Evolutionary conservation across 2,329 filamentous ascomycete genomes (phyloP).

Genomic region (Talaromyces pinophilus): DNA sequence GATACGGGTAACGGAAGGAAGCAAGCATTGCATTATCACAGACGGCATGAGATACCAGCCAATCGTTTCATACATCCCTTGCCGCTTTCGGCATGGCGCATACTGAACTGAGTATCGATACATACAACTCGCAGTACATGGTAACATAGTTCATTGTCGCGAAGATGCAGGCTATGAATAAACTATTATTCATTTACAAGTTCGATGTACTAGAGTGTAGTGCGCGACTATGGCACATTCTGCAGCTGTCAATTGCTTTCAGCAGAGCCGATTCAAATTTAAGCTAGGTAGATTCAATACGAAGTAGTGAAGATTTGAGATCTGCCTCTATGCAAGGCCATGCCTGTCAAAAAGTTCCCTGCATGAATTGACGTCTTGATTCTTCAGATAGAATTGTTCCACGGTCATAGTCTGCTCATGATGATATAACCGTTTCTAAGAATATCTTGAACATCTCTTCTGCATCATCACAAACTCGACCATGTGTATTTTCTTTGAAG

Average conservation of each 20-base stretch:
- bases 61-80: constrained; percentile 10
- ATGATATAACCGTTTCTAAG: background rate
- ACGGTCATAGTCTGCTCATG: background rate
- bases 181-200: background rate
- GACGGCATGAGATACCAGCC: constrained; percentile 22
- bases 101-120: background rate
- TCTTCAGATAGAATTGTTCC: background rate
- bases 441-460: background rate
- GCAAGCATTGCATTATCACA: background rate
- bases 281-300: background rate
- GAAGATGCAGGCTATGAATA: background rate
- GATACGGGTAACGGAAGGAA: background rate
- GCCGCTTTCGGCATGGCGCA: background rate
- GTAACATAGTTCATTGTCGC: background rate
- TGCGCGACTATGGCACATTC: background rate
- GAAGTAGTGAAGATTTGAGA: background rate
- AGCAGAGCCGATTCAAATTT: background rate
- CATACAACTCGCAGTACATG: background rate
- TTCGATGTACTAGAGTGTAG: background rate
- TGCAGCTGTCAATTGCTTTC: background rate
- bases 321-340: background rate
- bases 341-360: background rate
- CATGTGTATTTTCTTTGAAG: background rate
- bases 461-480: background rate
- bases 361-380: constrained; percentile 2